Evolutionary conservation across 2,329 filamentous ascomycete species (phyloP), one percentile per base, ranked within the genome.

Genomic region (Xylariaceae sp.): DNA sequence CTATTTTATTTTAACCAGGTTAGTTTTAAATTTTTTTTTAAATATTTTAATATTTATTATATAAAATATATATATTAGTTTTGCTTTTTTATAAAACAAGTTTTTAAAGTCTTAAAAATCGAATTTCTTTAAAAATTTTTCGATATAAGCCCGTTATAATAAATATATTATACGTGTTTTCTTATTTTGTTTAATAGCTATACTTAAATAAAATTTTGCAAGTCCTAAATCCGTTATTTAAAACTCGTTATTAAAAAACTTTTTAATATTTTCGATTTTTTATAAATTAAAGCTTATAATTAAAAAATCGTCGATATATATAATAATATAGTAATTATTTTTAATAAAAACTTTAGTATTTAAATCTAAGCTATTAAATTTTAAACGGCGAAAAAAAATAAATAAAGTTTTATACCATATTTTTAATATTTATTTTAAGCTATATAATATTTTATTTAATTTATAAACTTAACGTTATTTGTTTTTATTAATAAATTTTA

Each of bases 291-390:
- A 31, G n/a, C 14, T 48, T 17, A 49, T 42, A 31, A 48, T 42
- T 19, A 52, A 42, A 17, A 52, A n/a, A 48, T 52, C 48, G 31
- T 52, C 33, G 31, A 52, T 52, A 52, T 48, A 52, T 49, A 52
- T 31, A 34, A 34, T 18, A 31, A 47, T 52, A 52, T 41, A 19
- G 48, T 18, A 42, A 31, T 48, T 40, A 19, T 52, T 52, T 38
- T 52, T 48, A 11, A 31, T 12, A 48, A 47, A 42, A 6, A 40
- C 14, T 19, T 16, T 18, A 18, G 33, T 34, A 41, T 48, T 52
- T 22, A 48, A 18, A 14, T 38, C 17, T 31, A 48, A 42, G 19
- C n/a, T 38, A 28, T 19, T 28, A 42, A 42, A 52, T 28, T 36
- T 48, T 10, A 42, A 11, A 28, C 40, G 16, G 31, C n/a, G 33